Base-by-base conservation (phyloP, 768 basidiomycete species). In the Mycena floridula region DNA sequence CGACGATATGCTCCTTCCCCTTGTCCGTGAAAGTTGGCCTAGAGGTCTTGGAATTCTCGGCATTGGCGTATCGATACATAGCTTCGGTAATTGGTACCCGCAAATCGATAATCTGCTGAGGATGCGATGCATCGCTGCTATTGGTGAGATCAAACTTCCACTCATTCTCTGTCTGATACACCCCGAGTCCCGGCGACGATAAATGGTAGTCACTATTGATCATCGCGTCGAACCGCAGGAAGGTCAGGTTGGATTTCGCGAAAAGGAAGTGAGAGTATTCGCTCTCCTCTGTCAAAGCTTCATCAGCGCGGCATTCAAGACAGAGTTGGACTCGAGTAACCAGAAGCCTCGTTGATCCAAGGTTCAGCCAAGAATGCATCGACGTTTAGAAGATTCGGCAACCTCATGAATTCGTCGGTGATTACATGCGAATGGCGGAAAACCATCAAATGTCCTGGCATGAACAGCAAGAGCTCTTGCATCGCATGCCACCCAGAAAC, bases 211-310 rank as follows among this genome's bases (percentile, higher is more conserved):
- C 41, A 23, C 38, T 40, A 15, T 42, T 22, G 3, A 46, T 40
- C 25, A 46, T 46, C 16, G 38, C 45, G n/a, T 38, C 38, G 27
- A 46, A 46, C 23, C 45, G 45, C 6, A 46, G 25, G 24, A 46
- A 46, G 18, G 45, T 46, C 8, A 46, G 22, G 13, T 32, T 27
- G 15, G 45, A 28, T n/a, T 25, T 22, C 1, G 39, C 40, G 6
- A 46, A 20, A 7, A 40, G 38, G 24, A 37, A 46, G 32, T 46
- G 39, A 9, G 45, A 46, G 22, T 46, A 46, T 46, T 40, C 39
- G 25, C 40, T 40, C 24, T 46, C 45, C 40, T 46, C 45, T 45
- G 23, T 9, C 18, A 13, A 18, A 7, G 16, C 7, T n/a, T 28
- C 6, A 37, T 8, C 15, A 45, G 23, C 36, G 9, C 27, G n/a